phyloP scores from a whole-genome alignment of 2,329 filamentous ascomycete genomes.

The Xylariaceae sp. region DNA sequence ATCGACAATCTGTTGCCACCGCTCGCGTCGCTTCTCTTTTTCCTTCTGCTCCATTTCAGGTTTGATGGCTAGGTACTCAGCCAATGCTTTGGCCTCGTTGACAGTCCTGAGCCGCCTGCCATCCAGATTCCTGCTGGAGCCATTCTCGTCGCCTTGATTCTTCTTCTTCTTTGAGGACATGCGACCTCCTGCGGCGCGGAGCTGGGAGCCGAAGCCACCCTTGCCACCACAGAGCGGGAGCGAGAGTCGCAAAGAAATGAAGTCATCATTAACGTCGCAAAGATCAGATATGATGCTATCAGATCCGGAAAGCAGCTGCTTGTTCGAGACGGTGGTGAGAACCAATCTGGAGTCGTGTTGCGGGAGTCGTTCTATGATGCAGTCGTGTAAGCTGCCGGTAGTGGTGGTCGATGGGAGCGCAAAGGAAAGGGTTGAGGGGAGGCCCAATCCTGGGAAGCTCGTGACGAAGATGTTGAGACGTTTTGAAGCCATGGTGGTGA shows the following conservation, averaged over 20 bases:
- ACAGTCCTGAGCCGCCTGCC: slow-evolving; percentile 86
- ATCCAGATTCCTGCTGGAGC: slow-evolving; percentile 88
- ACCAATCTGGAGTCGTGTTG: slow-evolving; percentile 59
- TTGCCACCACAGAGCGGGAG: slow-evolving; percentile 85
- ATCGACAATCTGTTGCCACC: slow-evolving; percentile 87
- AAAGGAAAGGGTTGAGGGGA: slow-evolving; percentile 80
- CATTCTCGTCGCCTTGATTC: slow-evolving; percentile 77
- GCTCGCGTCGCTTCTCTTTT: slow-evolving; percentile 75
- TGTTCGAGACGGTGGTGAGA: slow-evolving; percentile 78
- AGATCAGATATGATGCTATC: slow-evolving; percentile 56
- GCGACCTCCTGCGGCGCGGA: slow-evolving; percentile 92
- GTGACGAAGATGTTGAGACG: slow-evolving; percentile 79
- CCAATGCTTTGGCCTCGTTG: slow-evolving; percentile 89
- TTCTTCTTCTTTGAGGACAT: slow-evolving; percentile 96
- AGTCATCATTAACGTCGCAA: slow-evolving; percentile 55
- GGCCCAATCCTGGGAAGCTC: slow-evolving; percentile 75
- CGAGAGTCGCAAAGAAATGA: slow-evolving; percentile 79
- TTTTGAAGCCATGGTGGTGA: slow-evolving; percentile 46
- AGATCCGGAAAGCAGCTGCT: slow-evolving; percentile 57
- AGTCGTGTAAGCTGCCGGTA: slow-evolving; percentile 62
- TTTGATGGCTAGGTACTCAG: slow-evolving; percentile 91
- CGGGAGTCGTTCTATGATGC: slow-evolving; percentile 60
- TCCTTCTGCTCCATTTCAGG: slow-evolving; percentile 96
- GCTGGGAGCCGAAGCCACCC: slow-evolving; percentile 94
- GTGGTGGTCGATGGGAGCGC: slow-evolving; percentile 63